These are phyloP conservation scores for Emydomyces testavorans DNA, from an alignment of 2,329 filamentous ascomycete species.

Conservation along the genomic window DNA sequence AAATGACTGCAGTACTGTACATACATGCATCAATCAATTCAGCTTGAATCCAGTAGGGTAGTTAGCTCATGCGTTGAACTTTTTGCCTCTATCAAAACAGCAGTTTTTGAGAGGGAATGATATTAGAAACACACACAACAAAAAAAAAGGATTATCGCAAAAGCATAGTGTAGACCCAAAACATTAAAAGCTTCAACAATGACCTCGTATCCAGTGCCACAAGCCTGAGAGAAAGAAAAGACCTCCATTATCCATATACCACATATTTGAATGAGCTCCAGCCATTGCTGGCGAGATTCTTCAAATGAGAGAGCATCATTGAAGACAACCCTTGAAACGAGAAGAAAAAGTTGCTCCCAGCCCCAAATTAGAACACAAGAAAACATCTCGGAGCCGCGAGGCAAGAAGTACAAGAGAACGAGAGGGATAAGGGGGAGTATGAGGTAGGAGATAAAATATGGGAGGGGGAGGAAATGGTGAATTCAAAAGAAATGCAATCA, in stretches of 20 bases:
- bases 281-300: not conserved
- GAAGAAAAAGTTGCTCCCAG: not conserved
- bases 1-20: constrained; percentile 3
- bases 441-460: not conserved
- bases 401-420: constrained; percentile 3
- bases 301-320: not conserved
- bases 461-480: not conserved
- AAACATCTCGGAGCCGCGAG: not conserved
- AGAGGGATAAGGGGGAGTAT: not conserved
- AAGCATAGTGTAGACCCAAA: not conserved
- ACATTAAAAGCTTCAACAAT: not conserved
- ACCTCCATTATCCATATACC: not conserved
- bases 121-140: not conserved
- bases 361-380: not conserved
- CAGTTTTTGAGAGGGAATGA: not conserved
- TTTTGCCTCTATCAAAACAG: constrained; percentile 2
- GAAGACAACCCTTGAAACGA: too few species aligned
- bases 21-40: constrained; percentile 4
- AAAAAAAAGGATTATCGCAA: not conserved
- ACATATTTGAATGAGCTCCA: constrained; percentile 3
- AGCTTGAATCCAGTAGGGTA: not conserved
- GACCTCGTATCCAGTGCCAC: not conserved
- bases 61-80: not conserved
- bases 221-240: constrained; percentile 1
- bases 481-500: not conserved